Conservation (phyloP, 768 basidiomycete species). For the Glaciozyma martinii region DNA sequence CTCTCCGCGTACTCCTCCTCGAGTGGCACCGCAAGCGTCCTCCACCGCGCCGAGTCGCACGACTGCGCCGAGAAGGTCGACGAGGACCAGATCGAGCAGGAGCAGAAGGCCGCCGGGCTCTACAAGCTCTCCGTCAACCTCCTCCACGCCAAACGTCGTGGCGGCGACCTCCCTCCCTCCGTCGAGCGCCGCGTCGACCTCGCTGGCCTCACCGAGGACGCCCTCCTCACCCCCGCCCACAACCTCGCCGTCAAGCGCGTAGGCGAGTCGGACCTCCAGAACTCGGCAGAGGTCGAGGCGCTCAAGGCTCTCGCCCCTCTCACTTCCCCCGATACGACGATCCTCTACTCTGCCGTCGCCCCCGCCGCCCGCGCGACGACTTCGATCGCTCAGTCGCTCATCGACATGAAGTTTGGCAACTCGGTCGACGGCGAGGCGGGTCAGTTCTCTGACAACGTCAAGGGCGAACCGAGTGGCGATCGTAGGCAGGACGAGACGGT, state of each 20-base stretch:
- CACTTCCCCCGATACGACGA: conserved; percentile 24
- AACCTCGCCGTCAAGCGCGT: conserved; percentile 19
- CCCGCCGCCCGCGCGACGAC: not conserved
- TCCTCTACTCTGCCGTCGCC: conserved; percentile 12
- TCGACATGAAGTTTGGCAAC: conserved; percentile 31
- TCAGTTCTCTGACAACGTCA: conserved; percentile 2
- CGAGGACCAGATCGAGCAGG: conserved; percentile 17
- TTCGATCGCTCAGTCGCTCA: conserved; percentile 24
- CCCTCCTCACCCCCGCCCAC: conserved; percentile 12
- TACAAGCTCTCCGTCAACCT: conserved; percentile 25
- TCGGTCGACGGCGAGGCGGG: conserved; percentile 5
- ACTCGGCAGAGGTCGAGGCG: conserved; percentile 11
- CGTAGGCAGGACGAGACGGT: conserved; percentile 2
- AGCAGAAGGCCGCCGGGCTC: conserved; percentile 25
- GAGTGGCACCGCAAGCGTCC: conserved; percentile 14
- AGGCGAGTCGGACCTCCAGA: conserved; percentile 8
- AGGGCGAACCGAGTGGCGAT: not conserved
- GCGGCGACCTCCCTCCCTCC: conserved; percentile 9
- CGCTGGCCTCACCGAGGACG: conserved; percentile 13
- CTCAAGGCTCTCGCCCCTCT: conserved; percentile 17
- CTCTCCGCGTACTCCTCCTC: conserved; percentile 18
- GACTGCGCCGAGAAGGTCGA: conserved; percentile 3
- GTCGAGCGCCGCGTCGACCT: conserved; percentile 22
- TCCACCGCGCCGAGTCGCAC: conserved; percentile 14
- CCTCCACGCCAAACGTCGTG: not conserved